phyloP scores from a whole-genome alignment of 495 filamentous ascomycete genomes.

The Apiosordaria backusii region DNA sequence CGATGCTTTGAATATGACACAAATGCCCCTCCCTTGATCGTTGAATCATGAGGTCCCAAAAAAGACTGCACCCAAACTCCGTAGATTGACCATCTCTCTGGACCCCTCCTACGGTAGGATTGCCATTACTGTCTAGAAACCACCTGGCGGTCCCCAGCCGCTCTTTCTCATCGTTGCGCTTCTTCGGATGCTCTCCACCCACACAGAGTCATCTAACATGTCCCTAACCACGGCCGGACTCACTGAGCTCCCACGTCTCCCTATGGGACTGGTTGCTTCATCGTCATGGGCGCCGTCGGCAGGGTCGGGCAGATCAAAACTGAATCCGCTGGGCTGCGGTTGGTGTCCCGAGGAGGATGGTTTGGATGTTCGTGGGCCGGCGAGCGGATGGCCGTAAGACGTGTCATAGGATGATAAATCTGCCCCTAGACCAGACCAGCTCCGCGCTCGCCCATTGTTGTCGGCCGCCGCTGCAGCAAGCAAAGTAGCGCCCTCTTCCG shows the following conservation, averaged over 20 bases:
- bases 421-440: conserved; percentile 37
- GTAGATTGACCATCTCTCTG: background rate
- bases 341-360: background rate
- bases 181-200: conserved; percentile 86
- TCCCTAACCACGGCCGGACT: conserved; percentile 75
- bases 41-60: background rate
- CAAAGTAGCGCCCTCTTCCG: background rate
- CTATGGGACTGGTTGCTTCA: conserved; percentile 35
- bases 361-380: conserved; percentile 32
- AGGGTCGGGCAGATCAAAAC: conserved; percentile 43
- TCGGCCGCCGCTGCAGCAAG: conserved; percentile 9
- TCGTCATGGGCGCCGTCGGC: conserved; percentile 18
- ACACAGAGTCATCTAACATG: conserved; percentile 79
- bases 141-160: conserved; percentile 16
- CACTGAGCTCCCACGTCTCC: conserved; percentile 61
- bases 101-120: background rate
- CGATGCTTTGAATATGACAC: background rate
- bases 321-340: conserved; percentile 33
- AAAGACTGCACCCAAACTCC: background rate
- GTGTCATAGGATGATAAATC: conserved; percentile 44
- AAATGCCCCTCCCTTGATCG: background rate
- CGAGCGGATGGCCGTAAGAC: conserved; percentile 42
- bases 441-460: conserved; percentile 32
- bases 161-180: conserved; percentile 69
- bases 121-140: conserved; percentile 7